phyloP scores from a whole-genome alignment of 495 filamentous ascomycete genomes.

The Neurospora tetraspora region DNA sequence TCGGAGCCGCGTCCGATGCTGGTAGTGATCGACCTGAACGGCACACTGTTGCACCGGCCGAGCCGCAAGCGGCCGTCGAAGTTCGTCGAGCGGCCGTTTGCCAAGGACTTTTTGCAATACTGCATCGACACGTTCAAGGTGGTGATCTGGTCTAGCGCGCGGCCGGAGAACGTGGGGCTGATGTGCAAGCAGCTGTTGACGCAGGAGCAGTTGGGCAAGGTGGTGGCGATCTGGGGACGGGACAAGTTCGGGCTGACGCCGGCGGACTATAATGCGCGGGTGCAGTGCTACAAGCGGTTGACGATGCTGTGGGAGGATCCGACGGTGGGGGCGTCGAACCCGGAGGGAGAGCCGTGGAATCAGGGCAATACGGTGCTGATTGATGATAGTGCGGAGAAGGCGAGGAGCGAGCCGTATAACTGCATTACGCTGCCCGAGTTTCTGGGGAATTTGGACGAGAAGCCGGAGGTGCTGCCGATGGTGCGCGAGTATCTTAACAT shows the following conservation, averaged over 20 bases:
- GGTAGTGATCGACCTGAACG: conserved; percentile 86
- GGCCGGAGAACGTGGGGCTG: conserved; percentile 51
- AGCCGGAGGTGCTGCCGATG: conserved; percentile 28
- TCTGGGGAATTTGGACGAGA: conserved; percentile 29
- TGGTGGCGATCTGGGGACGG: conserved; percentile 72
- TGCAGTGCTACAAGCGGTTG: conserved; percentile 83
- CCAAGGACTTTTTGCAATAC: conserved; percentile 56
- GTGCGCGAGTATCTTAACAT: conserved; percentile 41
- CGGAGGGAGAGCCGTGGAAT: conserved; percentile 43
- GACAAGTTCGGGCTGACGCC: conserved; percentile 59
- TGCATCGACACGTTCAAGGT: conserved; percentile 59
- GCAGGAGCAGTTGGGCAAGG: conserved; percentile 22
- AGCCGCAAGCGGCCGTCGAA: conserved; percentile 31
- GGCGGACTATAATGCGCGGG: conserved; percentile 54
- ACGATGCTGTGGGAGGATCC: conserved; percentile 56
- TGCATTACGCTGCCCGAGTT: conserved; percentile 75
- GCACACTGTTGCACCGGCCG: conserved; percentile 70
- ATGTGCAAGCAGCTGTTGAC: conserved; percentile 51
- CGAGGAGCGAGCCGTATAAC: conserved; percentile 72
- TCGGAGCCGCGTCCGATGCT: conserved; percentile 42
- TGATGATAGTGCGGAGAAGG: conserved; percentile 76
- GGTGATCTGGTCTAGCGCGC: conserved; percentile 87
- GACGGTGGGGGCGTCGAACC: conserved; percentile 39
- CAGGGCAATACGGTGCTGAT: conserved; percentile 86
- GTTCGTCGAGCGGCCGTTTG: conserved; percentile 53